phyloP scores from a whole-genome alignment of 345 rosid species.

The Zanthoxylum bungeanum region DNA sequence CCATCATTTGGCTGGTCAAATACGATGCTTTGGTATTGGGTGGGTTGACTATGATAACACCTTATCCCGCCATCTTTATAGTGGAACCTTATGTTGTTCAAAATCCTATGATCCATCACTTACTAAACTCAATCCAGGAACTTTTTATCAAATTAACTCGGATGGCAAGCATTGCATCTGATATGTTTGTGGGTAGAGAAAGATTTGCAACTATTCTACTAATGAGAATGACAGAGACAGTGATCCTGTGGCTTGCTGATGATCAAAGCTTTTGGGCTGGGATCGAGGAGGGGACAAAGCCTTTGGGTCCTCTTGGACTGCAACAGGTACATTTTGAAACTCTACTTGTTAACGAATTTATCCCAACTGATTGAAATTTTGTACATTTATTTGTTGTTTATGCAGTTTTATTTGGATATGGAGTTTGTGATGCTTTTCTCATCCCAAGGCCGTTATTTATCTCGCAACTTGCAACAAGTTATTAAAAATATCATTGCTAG shows the following conservation, averaged over 20 bases:
- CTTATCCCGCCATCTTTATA: too few species aligned
- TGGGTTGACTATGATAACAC: too few species aligned
- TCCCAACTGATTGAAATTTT: neutral
- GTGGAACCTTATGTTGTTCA: neutral
- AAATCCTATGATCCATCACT: neutral
- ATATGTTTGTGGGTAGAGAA: constrained; percentile 85
- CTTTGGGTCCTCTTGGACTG: constrained; percentile 78
- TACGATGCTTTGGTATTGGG: neutral
- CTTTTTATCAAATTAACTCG: constrained; percentile 60
- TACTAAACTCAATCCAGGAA: constrained; percentile 40
- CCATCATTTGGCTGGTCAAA: too few species aligned
- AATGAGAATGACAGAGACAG: constrained; percentile 87
- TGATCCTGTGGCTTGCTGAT: constrained; percentile 90
- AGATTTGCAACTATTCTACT: constrained; percentile 78
- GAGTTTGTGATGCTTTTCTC: constrained; percentile 84
- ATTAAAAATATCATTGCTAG: constrained; percentile 79
- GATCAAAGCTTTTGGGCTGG: constrained; percentile 91
- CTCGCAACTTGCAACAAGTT: constrained; percentile 78
- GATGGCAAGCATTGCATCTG: constrained; percentile 58
- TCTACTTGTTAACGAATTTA: neutral
- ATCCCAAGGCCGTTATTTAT: constrained; percentile 87
- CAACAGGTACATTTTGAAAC: constrained; percentile 51
- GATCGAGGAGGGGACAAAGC: constrained; percentile 60
- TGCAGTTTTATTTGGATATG: constrained; percentile 91
- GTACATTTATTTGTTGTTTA: constrained; percentile 6